Percentiles rank a stretch among this genome's conserved stretches.
Conservation (phyloP, 176 grass and related monocot genomes). For the Stipa capillata region DNA sequence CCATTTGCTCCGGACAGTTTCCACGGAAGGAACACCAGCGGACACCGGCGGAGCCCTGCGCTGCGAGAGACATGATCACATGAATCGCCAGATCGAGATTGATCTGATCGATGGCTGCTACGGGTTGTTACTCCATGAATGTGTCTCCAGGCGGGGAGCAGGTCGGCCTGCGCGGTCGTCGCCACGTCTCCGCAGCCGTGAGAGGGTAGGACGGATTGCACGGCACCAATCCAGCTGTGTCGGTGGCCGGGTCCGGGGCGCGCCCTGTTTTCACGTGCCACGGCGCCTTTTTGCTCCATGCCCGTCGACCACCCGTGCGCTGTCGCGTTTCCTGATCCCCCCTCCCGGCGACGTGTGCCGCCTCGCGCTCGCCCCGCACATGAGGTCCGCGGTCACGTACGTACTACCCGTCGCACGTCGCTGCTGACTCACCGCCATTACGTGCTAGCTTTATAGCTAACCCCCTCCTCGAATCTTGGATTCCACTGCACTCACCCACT, state of each 20-base stretch:
- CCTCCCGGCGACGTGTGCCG: conserved; percentile 9
- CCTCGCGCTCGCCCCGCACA: not conserved
- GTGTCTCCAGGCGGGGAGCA: conserved; percentile 3
- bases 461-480: conserved; percentile 7
- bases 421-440: not conserved
- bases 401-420: not conserved
- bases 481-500: not conserved
- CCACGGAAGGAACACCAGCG: not conserved
- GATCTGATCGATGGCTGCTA: too few relatives aligned
- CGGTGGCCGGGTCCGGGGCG: too few relatives aligned
- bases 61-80: not conserved
- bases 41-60: not conserved
- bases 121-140: not conserved
- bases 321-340: too few relatives aligned
- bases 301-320: not conserved
- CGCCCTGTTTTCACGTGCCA: not conserved
- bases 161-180: not conserved
- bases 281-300: not conserved
- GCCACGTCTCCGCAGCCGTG: not conserved
- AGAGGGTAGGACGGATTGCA: not conserved
- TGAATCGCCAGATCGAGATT: not conserved
- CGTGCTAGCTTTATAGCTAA: not conserved
- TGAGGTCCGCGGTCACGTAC: not conserved
- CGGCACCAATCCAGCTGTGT: not conserved
- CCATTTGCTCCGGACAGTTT: not conserved